Evolutionary conservation across 768 basidiomycete genomes (phyloP).

Genomic region (Tylopilus plumbeoviolaceoides): DNA sequence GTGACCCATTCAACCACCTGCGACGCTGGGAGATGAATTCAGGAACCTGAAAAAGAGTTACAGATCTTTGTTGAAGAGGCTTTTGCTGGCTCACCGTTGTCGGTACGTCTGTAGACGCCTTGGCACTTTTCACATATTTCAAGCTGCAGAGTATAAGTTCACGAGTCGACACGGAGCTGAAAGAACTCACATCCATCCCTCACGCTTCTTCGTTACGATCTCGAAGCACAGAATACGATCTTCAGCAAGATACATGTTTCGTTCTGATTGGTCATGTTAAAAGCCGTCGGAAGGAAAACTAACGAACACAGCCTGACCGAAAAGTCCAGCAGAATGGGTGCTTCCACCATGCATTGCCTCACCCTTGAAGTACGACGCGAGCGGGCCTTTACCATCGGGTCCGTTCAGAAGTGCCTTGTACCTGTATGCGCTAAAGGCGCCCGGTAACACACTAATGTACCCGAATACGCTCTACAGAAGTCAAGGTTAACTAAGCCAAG

Average conservation of each 20-base stretch:
- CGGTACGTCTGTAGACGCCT: slow-evolving; percentile 95
- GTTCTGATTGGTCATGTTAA: slow-evolving; percentile 37
- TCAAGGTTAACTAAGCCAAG: not conserved
- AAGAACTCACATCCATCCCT: slow-evolving; percentile 69
- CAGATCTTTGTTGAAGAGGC: not conserved
- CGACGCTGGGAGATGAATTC: slow-evolving; percentile 96
- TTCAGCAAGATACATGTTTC: slow-evolving; percentile 92
- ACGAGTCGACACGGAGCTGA: not conserved
- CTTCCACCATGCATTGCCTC: slow-evolving; percentile 77
- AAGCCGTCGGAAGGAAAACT: not conserved
- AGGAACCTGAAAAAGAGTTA: slow-evolving; percentile 47
- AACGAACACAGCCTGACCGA: slow-evolving; percentile 34
- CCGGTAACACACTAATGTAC: slow-evolving; percentile 85
- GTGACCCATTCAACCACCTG: slow-evolving; percentile 83
- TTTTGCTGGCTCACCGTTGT: slow-evolving; percentile 47
- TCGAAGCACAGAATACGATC: slow-evolving; percentile 92
- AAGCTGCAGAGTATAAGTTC: slow-evolving; percentile 39
- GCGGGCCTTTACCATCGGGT: slow-evolving; percentile 82
- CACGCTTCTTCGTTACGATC: slow-evolving; percentile 84
- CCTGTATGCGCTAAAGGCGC: slow-evolving; percentile 89
- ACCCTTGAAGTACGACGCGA: slow-evolving; percentile 92
- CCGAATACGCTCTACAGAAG: slow-evolving; percentile 66
- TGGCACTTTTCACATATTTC: slow-evolving; percentile 90
- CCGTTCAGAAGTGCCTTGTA: slow-evolving; percentile 87
- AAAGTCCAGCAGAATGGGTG: slow-evolving; percentile 59